Conservation (phyloP, 257 asterid genomes). For the Schizonepeta tenuifolia region DNA sequence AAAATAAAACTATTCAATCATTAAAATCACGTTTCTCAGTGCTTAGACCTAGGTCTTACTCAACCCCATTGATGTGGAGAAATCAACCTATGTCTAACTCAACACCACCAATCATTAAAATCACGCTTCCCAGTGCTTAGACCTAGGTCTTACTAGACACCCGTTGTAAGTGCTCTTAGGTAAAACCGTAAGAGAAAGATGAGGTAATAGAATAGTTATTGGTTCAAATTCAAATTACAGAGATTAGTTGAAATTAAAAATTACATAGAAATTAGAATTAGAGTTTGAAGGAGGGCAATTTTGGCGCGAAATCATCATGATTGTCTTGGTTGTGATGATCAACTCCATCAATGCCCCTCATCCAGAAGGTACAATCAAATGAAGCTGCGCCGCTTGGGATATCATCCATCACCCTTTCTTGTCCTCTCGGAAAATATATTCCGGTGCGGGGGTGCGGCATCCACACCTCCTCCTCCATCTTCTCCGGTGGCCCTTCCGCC, state of each 20-base stretch:
- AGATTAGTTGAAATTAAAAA: not conserved
- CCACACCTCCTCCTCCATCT: slow-evolving; percentile 39
- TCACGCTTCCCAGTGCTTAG: too few relatives aligned
- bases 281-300: not conserved
- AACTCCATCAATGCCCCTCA: slow-evolving; percentile 48
- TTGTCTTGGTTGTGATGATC: slow-evolving; percentile 28
- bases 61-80: too few relatives aligned
- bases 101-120: too few relatives aligned
- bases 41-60: too few relatives aligned
- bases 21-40: too few relatives aligned
- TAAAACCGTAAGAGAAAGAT: too few relatives aligned
- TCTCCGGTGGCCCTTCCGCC: too few relatives aligned
- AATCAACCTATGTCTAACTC: too few relatives aligned
- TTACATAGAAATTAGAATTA: not conserved
- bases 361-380: slow-evolving; percentile 44
- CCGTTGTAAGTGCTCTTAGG: too few relatives aligned
- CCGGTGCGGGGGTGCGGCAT: slow-evolving; percentile 59
- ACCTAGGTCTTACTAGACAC: too few relatives aligned
- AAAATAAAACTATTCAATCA: too few relatives aligned
- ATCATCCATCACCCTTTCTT: slow-evolving; percentile 53
- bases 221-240: too few relatives aligned
- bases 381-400: slow-evolving; percentile 49
- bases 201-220: not conserved
- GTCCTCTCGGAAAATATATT: slow-evolving; percentile 54
- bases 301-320: not conserved